Conservation (phyloP, 306 rosid species). For the Ormosia emarginata region DNA sequence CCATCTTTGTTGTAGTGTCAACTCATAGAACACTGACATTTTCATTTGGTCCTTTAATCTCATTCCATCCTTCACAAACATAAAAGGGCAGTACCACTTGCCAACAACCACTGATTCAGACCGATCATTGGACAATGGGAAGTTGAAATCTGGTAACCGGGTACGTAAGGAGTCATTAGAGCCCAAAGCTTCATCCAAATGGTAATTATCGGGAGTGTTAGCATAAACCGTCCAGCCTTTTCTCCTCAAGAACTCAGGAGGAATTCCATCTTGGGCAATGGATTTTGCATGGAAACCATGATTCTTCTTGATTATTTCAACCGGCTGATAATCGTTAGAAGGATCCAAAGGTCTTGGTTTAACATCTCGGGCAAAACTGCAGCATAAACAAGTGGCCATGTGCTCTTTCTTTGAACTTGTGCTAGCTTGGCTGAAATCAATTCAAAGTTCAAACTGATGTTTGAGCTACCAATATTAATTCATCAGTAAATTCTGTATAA, state of each 20-base stretch:
- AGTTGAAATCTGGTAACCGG: constrained; percentile 31
- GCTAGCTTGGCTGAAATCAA: constrained; percentile 36
- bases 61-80: constrained; percentile 46
- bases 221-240: constrained; percentile 30
- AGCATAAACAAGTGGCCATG: constrained; percentile 17
- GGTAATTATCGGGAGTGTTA: constrained; percentile 18
- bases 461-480: background rate
- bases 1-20: constrained; percentile 56
- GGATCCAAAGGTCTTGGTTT: constrained; percentile 30
- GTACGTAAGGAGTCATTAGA: constrained; percentile 28
- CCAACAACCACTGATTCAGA: constrained; percentile 36
- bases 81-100: constrained; percentile 57
- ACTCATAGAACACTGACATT: constrained; percentile 33
- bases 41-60: constrained; percentile 30
- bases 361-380: background rate
- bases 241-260: constrained; percentile 25
- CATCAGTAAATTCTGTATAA: too few relatives aligned
- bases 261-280: constrained; percentile 36
- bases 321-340: constrained; percentile 17
- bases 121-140: background rate
- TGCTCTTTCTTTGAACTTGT: constrained; percentile 40
- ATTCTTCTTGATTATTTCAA: constrained; percentile 15
- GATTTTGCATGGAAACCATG: constrained; percentile 35
- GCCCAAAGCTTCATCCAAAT: constrained; percentile 42
- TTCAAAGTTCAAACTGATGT: background rate